Evolutionary conservation across 2,329 filamentous ascomycete genomes (phyloP).

Genomic region (Fusarium solani-melongenae): DNA sequence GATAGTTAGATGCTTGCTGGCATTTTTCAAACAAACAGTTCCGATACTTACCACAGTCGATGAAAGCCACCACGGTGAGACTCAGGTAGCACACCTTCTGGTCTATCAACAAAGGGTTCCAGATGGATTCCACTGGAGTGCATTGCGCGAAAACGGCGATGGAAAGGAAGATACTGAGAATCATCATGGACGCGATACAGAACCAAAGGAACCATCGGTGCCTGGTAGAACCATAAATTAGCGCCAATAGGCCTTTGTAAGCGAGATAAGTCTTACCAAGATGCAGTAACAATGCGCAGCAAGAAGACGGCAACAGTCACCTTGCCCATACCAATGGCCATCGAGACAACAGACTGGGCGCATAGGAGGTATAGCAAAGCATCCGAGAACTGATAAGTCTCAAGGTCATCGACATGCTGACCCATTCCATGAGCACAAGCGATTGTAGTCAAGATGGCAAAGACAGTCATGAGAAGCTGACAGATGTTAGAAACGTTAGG

Average conservation of each 20-base stretch:
- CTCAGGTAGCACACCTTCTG: constrained; percentile 14
- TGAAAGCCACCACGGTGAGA: constrained; percentile 15
- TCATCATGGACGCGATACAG: constrained; percentile 18
- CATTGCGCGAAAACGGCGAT: constrained; percentile 19
- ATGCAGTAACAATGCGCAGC: constrained; percentile 18
- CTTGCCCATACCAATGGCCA: constrained; percentile 24
- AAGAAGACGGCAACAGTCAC: constrained; percentile 18
- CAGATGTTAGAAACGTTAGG: neutral
- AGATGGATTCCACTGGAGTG: constrained; percentile 17
- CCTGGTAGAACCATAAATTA: neutral
- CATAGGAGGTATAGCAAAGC: constrained; percentile 8
- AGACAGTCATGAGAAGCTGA: constrained; percentile 19
- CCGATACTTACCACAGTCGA: constrained; percentile 10
- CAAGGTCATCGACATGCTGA: constrained; percentile 9
- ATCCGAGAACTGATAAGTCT: constrained; percentile 1
- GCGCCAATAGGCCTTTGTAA: neutral
- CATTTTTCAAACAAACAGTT: neutral
- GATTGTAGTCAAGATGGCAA: constrained; percentile 7
- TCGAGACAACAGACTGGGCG: constrained; percentile 12
- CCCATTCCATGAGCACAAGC: constrained; percentile 16
- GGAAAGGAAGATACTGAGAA: constrained; percentile 8
- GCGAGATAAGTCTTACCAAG: constrained; percentile 5
- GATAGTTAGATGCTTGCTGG: rapidly evolving
- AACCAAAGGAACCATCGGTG: constrained; percentile 25
- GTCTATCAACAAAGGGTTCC: constrained; percentile 9